Evolutionary conservation across 2,329 filamentous ascomycete genomes (phyloP).

Genomic region (Sarocladium oryzae): DNA sequence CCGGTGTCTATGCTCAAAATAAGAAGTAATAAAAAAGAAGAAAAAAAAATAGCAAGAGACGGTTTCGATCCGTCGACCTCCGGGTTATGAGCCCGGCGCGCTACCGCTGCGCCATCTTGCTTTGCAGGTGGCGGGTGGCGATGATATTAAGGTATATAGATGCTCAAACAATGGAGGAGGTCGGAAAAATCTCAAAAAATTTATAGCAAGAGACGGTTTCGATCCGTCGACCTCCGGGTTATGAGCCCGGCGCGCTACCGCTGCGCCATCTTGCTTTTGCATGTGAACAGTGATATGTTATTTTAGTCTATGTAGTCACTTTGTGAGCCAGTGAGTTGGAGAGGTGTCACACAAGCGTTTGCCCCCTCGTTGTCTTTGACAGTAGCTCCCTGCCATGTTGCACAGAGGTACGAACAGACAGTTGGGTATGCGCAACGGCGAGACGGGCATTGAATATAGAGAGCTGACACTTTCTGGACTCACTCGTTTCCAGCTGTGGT

Average conservation of each 20-base stretch:
- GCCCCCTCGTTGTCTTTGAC: too few relatives aligned
- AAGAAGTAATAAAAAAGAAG: too few relatives aligned
- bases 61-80: conserved; percentile 4
- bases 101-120: not conserved
- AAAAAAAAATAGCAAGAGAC: not conserved
- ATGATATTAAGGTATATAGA: not conserved
- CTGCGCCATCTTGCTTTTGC: not conserved
- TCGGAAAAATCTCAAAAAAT: not conserved
- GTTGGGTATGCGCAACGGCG: too few relatives aligned
- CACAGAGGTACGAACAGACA: too few relatives aligned
- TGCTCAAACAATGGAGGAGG: not conserved
- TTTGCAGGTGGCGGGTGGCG: not conserved
- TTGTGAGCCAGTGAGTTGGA: too few relatives aligned
- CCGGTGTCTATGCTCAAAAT: too few relatives aligned
- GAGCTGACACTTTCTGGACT: too few relatives aligned
- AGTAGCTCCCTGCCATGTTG: too few relatives aligned
- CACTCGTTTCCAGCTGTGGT: too few relatives aligned
- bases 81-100: conserved; percentile 2
- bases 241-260: conserved; percentile 6
- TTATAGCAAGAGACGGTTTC: conserved; percentile 8
- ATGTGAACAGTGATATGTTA: not conserved
- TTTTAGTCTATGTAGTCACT: not conserved
- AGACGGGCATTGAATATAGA: too few relatives aligned
- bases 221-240: conserved; percentile 8
- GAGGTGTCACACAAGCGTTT: too few relatives aligned